Base-by-base conservation (phyloP, 1,284 basidiomycete genomes). In the Heterobasidion parviporum region DNA sequence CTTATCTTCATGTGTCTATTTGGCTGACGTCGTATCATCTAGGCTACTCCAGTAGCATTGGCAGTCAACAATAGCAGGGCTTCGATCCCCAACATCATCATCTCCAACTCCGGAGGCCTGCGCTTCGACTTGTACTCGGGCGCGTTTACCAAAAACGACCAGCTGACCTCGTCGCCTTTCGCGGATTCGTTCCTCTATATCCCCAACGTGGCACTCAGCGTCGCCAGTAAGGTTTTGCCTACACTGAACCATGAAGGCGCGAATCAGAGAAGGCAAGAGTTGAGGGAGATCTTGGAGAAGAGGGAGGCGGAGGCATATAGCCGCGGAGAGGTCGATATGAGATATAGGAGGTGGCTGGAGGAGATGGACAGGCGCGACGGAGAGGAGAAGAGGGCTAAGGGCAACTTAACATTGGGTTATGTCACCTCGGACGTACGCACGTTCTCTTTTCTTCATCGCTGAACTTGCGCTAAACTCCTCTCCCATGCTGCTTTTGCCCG, bases 131-230 rank as follows among this genome's bases (percentile, higher is more conserved):
- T 94, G 47, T 82, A 80, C 64, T 59, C 73, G 1, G 90, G 89
- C 1, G 60, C 80, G 2, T 92, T 92, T 70, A 86, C 85, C 48
- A 81, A 81, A 65, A 90, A 92, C 67, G 89, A 92, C 67, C 83
- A 90, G 66, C 76, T 90, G 26, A 88, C 87, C 0, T 78, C 81
- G 0, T 83, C 80, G 15, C 87, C 87, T 1, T 91, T 84, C 64
- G 61, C 69, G 0, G 80, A 89, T 63, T 55, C 72, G 8, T 87
- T 89, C 72, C 59, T 78, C 16, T 88, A 76, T 66, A 76, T 89
- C 50, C 69, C 80, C 1, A 71, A 78, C 43, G 71, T 88, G 48
- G 66, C 74, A 0, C 68, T 78, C 5, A 65, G 69, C 44, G 64
- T 79, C 48, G 85, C 83, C 3, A 77, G 71, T 15, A 67, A 76